Percentiles rank a stretch among this genome's conserved stretches.
phyloP scores from a whole-genome alignment of 306 rosid species.

The Cucurbita ficifolia region DNA sequence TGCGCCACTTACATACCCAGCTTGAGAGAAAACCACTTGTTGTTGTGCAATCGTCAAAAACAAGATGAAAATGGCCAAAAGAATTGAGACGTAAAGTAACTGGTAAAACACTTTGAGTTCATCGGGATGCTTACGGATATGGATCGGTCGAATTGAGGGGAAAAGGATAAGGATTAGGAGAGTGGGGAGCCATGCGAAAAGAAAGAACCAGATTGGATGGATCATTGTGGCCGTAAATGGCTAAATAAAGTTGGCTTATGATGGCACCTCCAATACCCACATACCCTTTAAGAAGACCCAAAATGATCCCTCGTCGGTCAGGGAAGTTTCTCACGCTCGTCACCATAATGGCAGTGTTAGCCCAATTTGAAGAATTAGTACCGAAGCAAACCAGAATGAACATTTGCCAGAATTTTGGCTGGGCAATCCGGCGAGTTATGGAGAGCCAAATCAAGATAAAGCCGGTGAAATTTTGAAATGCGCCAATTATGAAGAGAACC shows the following conservation, averaged over 20 bases:
- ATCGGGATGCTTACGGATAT: neutral
- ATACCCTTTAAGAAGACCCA: too few relatives aligned
- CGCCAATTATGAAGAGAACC: neutral
- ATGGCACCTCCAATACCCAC: too few relatives aligned
- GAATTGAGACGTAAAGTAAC: neutral
- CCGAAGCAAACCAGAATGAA: too few relatives aligned
- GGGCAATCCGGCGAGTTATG: neutral
- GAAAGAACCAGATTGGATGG: neutral
- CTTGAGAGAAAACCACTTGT: neutral
- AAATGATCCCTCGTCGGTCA: too few relatives aligned
- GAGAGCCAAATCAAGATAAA: neutral
- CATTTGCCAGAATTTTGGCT: too few relatives aligned
- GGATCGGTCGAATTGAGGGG: neutral
- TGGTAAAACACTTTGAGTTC: neutral
- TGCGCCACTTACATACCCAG: neutral
- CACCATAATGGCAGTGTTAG: too few relatives aligned
- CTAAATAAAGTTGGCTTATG: too few relatives aligned
- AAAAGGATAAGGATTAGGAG: neutral
- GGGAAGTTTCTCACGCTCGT: too few relatives aligned
- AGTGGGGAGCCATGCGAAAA: neutral
- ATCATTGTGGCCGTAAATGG: too few relatives aligned
- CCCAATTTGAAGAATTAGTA: too few relatives aligned
- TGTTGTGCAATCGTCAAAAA: neutral
- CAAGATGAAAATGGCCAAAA: neutral
- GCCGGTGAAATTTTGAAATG: neutral